Conservation (phyloP, 2,329 filamentous ascomycete genomes). For the Monilinia laxa region DNA sequence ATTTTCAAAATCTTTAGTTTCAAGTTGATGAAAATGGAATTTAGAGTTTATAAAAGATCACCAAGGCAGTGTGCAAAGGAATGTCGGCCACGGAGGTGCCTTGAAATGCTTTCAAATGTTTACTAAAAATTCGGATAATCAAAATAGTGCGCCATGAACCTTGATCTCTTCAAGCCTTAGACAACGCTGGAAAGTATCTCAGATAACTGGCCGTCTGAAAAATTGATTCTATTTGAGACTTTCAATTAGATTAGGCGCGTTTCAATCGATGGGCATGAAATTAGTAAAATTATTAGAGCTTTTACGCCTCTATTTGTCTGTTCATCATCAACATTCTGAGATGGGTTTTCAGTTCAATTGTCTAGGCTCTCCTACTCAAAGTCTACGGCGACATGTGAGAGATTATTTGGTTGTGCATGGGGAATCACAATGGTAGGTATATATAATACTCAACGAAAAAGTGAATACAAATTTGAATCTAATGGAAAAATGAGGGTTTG, state of each 20-base stretch:
- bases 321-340: too few species aligned
- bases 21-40: conserved; percentile 30
- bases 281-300: background rate
- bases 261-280: background rate
- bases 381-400: too few species aligned
- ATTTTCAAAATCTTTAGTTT: background rate
- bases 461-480: too few species aligned
- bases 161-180: background rate
- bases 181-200: background rate
- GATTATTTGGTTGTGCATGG: too few species aligned
- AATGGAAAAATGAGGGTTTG: too few species aligned
- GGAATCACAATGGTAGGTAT: too few species aligned
- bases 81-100: background rate
- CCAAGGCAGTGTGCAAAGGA: background rate
- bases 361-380: too few species aligned
- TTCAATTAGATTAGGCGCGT: background rate
- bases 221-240: background rate
- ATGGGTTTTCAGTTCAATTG: too few species aligned
- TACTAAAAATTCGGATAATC: background rate
- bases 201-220: background rate
- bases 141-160: background rate
- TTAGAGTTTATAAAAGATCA: conserved; percentile 22
- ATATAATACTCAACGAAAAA: too few species aligned
- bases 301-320: background rate
- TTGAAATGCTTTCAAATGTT: background rate